Percentiles rank a stretch among this genome's conserved stretches.
Conservation (phyloP, 805 yeast species). For the Candida railenensis region DNA sequence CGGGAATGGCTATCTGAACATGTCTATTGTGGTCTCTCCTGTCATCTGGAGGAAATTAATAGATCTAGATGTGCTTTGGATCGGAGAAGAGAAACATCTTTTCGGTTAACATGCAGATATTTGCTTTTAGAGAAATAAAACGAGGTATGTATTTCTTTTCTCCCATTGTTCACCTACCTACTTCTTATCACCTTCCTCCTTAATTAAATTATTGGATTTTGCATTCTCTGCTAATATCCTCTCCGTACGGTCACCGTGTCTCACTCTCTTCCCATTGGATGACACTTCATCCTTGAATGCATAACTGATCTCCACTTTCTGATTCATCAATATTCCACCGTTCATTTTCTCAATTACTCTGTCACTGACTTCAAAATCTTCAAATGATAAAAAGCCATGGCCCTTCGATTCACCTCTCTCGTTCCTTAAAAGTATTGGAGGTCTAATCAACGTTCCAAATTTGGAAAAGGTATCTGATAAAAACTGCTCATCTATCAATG, state of each 20-base stretch:
- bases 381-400: slow-evolving; percentile 65
- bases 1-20: too few relatives aligned
- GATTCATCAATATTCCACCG: slow-evolving; percentile 68
- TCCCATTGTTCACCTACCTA: background rate
- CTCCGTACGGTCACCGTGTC: slow-evolving; percentile 81
- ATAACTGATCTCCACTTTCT: slow-evolving; percentile 58
- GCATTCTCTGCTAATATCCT: slow-evolving; percentile 69
- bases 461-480: slow-evolving; percentile 57
- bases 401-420: slow-evolving; percentile 54
- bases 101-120: too few relatives aligned
- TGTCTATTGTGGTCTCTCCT: too few relatives aligned
- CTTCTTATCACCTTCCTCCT: slow-evolving; percentile 4
- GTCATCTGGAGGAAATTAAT: too few relatives aligned
- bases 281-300: slow-evolving; percentile 63
- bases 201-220: slow-evolving; percentile 32
- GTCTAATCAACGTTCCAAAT: slow-evolving; percentile 61
- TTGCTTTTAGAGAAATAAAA: too few relatives aligned
- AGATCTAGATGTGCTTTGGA: too few relatives aligned
- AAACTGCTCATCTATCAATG: slow-evolving; percentile 59
- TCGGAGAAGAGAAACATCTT: too few relatives aligned
- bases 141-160: too few relatives aligned
- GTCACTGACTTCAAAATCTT: slow-evolving; percentile 68
- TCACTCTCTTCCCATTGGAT: slow-evolving; percentile 33
- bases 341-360: slow-evolving; percentile 67
- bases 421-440: slow-evolving; percentile 53